A percentile compares a stretch with the other conserved stretches of the same genome.
Evolutionary conservation across 1,139 yeast genomes (phyloP).

Genomic region (Geotrichum candidum): DNA sequence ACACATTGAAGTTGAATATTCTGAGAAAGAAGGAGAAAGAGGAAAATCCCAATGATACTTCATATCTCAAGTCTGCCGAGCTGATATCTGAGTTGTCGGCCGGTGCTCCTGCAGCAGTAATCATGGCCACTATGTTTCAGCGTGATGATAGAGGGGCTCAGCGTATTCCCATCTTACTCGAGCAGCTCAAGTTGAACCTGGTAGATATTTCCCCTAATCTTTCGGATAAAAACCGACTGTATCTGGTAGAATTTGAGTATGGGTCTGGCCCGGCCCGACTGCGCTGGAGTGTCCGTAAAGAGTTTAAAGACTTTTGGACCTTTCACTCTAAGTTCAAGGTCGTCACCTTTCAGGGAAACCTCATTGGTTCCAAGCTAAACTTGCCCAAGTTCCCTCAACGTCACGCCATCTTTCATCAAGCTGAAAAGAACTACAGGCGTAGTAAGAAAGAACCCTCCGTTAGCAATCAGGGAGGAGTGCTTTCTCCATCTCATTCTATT

Average conservation of each 20-base stretch:
- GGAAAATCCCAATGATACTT: conserved; percentile 25
- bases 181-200: conserved; percentile 62
- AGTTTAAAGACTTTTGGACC: conserved; percentile 60
- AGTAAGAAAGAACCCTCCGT: background rate
- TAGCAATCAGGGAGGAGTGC: background rate
- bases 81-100: conserved; percentile 58
- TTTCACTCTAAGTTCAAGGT: conserved; percentile 66
- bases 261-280: conserved; percentile 79
- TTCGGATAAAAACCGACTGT: conserved; percentile 48
- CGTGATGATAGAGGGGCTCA: conserved; percentile 72
- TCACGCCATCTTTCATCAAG: conserved; percentile 16
- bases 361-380: conserved; percentile 19
- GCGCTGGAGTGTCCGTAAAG: conserved; percentile 74
- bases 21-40: conserved; percentile 27
- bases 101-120: conserved; percentile 75
- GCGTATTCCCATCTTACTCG: conserved; percentile 75
- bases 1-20: conserved; percentile 26
- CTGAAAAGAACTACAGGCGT: conserved; percentile 6
- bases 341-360: conserved; percentile 38
- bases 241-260: conserved; percentile 70
- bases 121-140: conserved; percentile 68
- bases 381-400: conserved; percentile 33
- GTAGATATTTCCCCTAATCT: conserved; percentile 44
- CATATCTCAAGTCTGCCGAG: conserved; percentile 50
- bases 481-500: background rate